Percentiles rank a stretch among this genome's conserved stretches.
phyloP scores from a whole-genome alignment of 2,329 filamentous ascomycete genomes.

The Stylonectria norvegica region DNA sequence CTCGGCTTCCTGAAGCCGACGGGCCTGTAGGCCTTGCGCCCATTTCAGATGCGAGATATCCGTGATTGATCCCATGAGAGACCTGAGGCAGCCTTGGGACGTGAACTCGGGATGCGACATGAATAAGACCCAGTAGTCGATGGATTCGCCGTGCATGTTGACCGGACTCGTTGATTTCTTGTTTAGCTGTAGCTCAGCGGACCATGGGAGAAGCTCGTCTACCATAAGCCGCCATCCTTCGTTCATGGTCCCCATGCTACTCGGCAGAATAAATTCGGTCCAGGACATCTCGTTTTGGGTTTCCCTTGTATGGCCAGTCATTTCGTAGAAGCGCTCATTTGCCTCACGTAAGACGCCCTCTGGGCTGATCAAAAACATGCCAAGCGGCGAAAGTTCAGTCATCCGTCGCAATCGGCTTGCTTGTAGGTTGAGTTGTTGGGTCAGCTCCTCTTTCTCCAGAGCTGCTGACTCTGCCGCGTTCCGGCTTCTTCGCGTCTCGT shows the following conservation, averaged over 20 bases:
- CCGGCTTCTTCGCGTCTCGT: conserved; percentile 54
- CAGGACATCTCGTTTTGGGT: conserved; percentile 39
- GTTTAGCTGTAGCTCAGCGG: conserved; percentile 42
- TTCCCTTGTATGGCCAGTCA: conserved; percentile 41
- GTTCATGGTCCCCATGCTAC: conserved; percentile 30
- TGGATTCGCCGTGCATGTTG: conserved; percentile 29
- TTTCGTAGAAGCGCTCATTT: conserved; percentile 46
- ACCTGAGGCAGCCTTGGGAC: conserved; percentile 32
- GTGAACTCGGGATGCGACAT: conserved; percentile 35
- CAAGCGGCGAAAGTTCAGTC: conserved; percentile 36
- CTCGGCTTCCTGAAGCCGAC: conserved; percentile 35
- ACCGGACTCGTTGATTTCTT: conserved; percentile 14
- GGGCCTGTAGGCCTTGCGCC: conserved; percentile 37
- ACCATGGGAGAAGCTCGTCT: conserved; percentile 33
- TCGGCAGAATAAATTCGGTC: conserved; percentile 37
- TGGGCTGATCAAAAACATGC: conserved; percentile 38
- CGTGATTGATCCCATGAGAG: conserved; percentile 40
- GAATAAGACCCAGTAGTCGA: conserved; percentile 43
- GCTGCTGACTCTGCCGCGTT: conserved; percentile 35
- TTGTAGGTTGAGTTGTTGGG: conserved; percentile 34
- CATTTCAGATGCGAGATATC: conserved; percentile 45
- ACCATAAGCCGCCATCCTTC: conserved; percentile 38
- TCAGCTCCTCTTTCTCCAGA: conserved; percentile 32
- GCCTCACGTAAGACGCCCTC: conserved; percentile 41
- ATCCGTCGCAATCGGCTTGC: conserved; percentile 35